Evolutionary conservation across 2,329 filamentous ascomycete species (phyloP), one percentile per base, ranked within the genome.

Genomic region (Elsinoe arachidis): DNA sequence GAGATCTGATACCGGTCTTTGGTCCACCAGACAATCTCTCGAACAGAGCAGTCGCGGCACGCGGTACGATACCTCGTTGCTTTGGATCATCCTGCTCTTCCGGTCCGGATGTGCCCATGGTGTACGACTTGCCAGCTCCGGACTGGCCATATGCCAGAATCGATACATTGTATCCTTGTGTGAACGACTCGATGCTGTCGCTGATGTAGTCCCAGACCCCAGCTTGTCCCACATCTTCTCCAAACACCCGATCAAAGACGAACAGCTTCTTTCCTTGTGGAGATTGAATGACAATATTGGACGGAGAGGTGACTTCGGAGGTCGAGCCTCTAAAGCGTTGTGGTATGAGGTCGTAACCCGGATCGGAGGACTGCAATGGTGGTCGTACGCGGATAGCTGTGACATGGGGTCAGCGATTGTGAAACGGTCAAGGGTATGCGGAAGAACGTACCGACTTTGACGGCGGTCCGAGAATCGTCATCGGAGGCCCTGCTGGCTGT

Each of bases 151-250:
- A 99, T 49, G 93, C 93, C 65, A 99, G 77, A 52, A 99, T 83
- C 2, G 93, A 99, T 59, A 99, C 93, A 82, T 99, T 99, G 80
- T 97, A 99, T 56, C 93, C 93, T 69, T 96, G 90, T 1, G 93
- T 77, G 65, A 99, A 99, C 2, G 91, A 88, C 65, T 80, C 83
- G 64, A 97, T 87, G 65, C 90, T 95, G 64, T 99, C 93, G 61
- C 83, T 83, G 51, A 99, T 78, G 67, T 99, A 99, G 47, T 96
- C 88, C 88, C 92, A 99, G 47, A 99, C 76, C 47, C 91, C 92
- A 63, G 93, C 87, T 70, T 99, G 93, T 59, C 82, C 80, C 6
- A 90, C 80, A 1, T 93, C 86, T 65, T 91, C 84, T 33, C 84
- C 81, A 68, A 99, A 99, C 4, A 99, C 91, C 61, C 90, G 86